Evolutionary conservation across 345 rosid genomes (phyloP).

Genomic region (Brassica nigra): DNA sequence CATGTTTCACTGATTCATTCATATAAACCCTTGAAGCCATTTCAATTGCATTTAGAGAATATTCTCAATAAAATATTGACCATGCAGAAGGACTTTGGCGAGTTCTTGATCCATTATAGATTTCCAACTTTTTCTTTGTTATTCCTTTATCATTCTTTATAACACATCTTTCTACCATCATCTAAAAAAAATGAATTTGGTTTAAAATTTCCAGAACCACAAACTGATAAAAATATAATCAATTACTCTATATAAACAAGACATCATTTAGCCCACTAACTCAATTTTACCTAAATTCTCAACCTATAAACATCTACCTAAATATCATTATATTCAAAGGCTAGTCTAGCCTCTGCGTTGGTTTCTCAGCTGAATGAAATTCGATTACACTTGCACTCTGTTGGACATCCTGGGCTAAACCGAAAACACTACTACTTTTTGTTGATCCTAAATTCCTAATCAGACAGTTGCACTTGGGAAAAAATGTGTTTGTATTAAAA

Average conservation of each 20-base stretch:
- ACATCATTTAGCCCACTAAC: conserved; percentile 11
- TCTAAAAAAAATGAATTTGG: neutral
- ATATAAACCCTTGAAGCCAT: neutral
- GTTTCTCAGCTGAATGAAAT: conserved; percentile 13
- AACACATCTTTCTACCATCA: neutral
- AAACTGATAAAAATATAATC: neutral
- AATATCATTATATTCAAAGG: conserved; percentile 3
- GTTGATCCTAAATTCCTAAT: neutral
- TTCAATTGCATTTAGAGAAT: neutral
- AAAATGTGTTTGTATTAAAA: neutral
- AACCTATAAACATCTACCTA: conserved; percentile 26
- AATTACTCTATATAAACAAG: neutral
- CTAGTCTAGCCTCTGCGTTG: conserved; percentile 4
- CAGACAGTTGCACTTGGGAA: neutral
- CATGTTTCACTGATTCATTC: conserved; percentile 1
- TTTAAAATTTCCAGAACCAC: neutral
- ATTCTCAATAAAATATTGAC: neutral
- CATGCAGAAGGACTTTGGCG: neutral
- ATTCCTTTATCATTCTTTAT: neutral
- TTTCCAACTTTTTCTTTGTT: neutral
- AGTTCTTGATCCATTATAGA: neutral
- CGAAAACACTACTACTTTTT: neutral
- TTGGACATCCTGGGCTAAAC: neutral
- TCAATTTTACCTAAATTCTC: conserved; percentile 25
- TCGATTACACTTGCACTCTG: conserved; percentile 2